Conservation (phyloP, 192 early-diverging fungal species). For the Helicostylum pulchrum region DNA sequence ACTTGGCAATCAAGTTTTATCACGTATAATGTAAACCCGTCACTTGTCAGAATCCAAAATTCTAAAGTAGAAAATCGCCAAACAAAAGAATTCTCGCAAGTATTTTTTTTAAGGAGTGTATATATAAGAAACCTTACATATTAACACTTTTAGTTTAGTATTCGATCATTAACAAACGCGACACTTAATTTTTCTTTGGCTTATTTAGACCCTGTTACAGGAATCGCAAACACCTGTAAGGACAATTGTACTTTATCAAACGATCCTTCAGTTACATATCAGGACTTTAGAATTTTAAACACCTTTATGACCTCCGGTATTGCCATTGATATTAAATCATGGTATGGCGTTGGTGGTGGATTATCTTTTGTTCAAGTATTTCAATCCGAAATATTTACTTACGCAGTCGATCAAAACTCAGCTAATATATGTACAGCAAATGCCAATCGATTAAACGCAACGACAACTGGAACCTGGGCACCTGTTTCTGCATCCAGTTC, state of each 20-base stretch:
- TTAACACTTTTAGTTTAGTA: not conserved
- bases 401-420: constrained; percentile 6
- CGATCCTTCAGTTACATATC: constrained; percentile 29
- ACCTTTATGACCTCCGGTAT: constrained; percentile 47
- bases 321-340: constrained; percentile 44
- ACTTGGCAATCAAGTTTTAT: constrained; percentile 13
- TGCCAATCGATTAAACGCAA: not conserved
- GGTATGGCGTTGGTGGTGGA: constrained; percentile 37
- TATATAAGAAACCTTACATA: not conserved
- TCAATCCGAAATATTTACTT: constrained; percentile 31
- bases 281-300: constrained; percentile 40
- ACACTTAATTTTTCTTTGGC: constrained; percentile 23
- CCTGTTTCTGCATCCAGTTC: not conserved
- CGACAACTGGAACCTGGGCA: constrained; percentile 15
- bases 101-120: not conserved
- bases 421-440: not conserved
- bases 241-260: constrained; percentile 35
- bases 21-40: not conserved
- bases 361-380: constrained; percentile 29
- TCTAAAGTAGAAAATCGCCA: not conserved
- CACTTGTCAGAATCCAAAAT: constrained; percentile 5
- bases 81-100: constrained; percentile 9
- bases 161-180: not conserved
- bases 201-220: constrained; percentile 59
- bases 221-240: constrained; percentile 37